Evolutionary conservation across 345 rosid genomes (phyloP).

Genomic region (Syzygium oleosum): DNA sequence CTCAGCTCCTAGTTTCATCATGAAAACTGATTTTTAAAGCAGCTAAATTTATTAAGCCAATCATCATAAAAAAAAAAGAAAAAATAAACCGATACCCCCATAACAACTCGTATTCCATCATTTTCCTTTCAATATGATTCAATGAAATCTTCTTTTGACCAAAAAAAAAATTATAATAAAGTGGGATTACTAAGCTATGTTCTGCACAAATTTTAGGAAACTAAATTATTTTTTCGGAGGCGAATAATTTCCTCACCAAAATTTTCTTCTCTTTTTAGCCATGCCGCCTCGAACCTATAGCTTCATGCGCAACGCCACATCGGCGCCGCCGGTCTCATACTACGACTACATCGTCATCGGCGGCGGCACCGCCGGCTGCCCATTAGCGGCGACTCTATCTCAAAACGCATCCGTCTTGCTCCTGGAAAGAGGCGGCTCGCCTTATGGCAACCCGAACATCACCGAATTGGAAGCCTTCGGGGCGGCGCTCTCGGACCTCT

Average conservation of each 20-base stretch:
- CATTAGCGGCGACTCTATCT: conserved; percentile 37
- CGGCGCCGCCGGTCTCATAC: conserved; percentile 9
- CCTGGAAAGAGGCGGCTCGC: conserved; percentile 40
- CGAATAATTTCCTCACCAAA: neutral
- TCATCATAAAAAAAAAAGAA: neutral
- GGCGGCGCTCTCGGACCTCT: conserved; percentile 10
- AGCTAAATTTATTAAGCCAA: neutral
- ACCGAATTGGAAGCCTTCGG: conserved; percentile 14
- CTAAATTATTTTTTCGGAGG: neutral
- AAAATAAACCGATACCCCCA: no score
- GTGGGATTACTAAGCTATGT: no score
- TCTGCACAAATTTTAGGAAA: neutral
- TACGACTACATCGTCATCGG: conserved; percentile 37
- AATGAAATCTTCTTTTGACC: no score
- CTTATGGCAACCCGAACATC: conserved; percentile 29
- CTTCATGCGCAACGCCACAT: conserved; percentile 14
- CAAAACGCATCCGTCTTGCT: conserved; percentile 19
- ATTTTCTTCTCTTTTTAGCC: neutral
- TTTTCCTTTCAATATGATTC: neutral
- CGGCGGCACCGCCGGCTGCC: conserved; percentile 41
- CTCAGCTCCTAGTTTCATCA: no score
- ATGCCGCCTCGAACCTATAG: neutral
- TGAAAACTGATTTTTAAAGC: neutral
- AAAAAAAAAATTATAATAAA: no score
- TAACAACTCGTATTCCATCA: neutral